phyloP scores from a whole-genome alignment of 805 yeast genomes.

The Starmerella floricola region DNA sequence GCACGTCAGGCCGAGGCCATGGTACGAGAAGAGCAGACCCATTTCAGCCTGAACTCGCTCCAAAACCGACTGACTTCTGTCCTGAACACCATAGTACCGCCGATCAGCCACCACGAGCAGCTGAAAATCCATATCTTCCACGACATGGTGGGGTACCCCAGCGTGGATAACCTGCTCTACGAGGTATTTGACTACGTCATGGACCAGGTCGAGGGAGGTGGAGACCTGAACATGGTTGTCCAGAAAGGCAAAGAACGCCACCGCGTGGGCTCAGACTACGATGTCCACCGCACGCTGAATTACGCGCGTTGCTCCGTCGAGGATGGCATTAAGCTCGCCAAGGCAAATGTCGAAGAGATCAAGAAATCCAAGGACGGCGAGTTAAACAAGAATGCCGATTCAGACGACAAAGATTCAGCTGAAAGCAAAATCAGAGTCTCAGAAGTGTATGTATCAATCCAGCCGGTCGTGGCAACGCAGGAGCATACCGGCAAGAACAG shows the following conservation, averaged over 20 bases:
- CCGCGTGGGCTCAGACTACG: slow-evolving; percentile 28
- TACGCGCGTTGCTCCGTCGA: slow-evolving; percentile 62
- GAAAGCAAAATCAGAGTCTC: slow-evolving; percentile 32
- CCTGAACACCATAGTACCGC: slow-evolving; percentile 35
- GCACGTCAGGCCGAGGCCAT: slow-evolving; percentile 30
- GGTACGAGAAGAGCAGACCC: slow-evolving; percentile 28
- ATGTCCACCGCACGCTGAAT: slow-evolving; percentile 41
- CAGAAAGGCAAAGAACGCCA: slow-evolving; percentile 35
- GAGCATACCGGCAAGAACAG: slow-evolving; percentile 5
- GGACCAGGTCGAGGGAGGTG: slow-evolving; percentile 62
- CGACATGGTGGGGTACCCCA: slow-evolving; percentile 36
- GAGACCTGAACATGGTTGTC: slow-evolving; percentile 42
- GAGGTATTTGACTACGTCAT: slow-evolving; percentile 44
- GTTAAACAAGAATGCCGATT: slow-evolving; percentile 8
- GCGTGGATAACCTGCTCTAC: slow-evolving; percentile 39
- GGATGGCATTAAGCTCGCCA: slow-evolving; percentile 79
- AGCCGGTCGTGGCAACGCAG: slow-evolving; percentile 36
- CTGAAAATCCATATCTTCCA: slow-evolving; percentile 35
- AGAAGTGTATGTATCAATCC: slow-evolving; percentile 57
- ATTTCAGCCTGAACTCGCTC: slow-evolving; percentile 21
- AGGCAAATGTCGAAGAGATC: slow-evolving; percentile 72
- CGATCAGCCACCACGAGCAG: slow-evolving; percentile 35
- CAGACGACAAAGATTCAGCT: slow-evolving; percentile 14
- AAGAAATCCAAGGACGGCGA: slow-evolving; percentile 26
- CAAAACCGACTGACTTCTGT: slow-evolving; percentile 31